Conservation (phyloP, 139 green algal species). For the Volvox reticuliferus region DNA sequence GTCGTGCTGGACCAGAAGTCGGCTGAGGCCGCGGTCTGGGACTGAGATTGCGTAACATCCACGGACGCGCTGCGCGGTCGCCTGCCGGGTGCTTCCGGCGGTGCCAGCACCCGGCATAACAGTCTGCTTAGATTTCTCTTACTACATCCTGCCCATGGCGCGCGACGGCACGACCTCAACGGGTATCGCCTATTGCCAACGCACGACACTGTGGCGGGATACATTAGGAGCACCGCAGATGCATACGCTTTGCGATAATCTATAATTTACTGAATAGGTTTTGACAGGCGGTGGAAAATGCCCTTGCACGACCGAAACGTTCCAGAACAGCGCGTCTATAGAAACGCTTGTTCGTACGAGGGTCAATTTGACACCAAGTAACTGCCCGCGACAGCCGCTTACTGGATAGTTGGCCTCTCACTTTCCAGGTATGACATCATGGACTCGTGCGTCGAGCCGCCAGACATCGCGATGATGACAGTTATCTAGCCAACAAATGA, state of each 20-base stretch:
- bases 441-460: no score
- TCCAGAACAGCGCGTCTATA: no score
- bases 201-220: constrained; percentile 8
- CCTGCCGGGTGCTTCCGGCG: constrained; percentile 14
- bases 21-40: background rate
- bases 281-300: no score
- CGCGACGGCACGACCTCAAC: background rate
- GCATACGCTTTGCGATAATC: background rate
- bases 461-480: no score
- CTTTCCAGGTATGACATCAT: no score
- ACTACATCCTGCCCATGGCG: background rate
- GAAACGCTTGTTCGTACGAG: no score
- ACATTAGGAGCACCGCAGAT: background rate
- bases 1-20: constrained; percentile 22
- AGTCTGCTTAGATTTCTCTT: background rate
- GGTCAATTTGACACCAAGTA: no score
- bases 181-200: background rate
- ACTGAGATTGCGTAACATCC: background rate
- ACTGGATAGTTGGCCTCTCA: no score
- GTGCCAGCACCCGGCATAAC: constrained; percentile 9
- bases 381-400: no score
- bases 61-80: constrained; percentile 22
- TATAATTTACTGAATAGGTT: no score
- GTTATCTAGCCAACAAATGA: no score
- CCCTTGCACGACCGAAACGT: no score